Evolutionary conservation across 345 rosid genomes (phyloP).

Genomic region (Salix koriyanagi): DNA sequence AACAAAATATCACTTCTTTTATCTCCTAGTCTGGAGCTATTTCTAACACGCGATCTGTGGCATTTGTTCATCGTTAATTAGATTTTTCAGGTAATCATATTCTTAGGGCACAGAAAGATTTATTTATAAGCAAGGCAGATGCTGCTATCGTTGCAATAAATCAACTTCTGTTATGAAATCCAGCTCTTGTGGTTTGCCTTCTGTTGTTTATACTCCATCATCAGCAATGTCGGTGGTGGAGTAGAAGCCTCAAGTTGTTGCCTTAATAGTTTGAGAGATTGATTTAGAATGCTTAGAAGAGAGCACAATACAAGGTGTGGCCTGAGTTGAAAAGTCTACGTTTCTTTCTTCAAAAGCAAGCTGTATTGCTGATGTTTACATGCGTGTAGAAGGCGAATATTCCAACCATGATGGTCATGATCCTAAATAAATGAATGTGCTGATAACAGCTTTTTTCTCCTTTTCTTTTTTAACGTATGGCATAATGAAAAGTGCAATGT

Average conservation of each 20-base stretch:
- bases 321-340: neutral
- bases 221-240: neutral
- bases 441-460: neutral
- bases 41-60: neutral
- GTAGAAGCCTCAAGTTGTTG: neutral
- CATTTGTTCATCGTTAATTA: neutral
- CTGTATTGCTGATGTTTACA: neutral
- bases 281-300: too few species aligned
- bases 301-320: neutral
- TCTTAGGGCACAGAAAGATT: neutral
- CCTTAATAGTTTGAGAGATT: too few species aligned
- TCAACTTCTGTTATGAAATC: neutral
- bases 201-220: neutral
- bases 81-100: neutral
- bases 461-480: too few species aligned
- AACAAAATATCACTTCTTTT: neutral
- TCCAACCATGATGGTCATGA: neutral
- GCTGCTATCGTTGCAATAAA: neutral
- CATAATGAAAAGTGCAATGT: neutral
- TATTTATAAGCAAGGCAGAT: neutral
- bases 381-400: neutral
- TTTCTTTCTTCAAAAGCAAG: neutral
- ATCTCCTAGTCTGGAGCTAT: neutral
- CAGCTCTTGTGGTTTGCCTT: neutral
- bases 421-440: neutral